phyloP scores from a whole-genome alignment of 2,329 filamentous ascomycete species.

The Fusarium pseudoanthophilum region DNA sequence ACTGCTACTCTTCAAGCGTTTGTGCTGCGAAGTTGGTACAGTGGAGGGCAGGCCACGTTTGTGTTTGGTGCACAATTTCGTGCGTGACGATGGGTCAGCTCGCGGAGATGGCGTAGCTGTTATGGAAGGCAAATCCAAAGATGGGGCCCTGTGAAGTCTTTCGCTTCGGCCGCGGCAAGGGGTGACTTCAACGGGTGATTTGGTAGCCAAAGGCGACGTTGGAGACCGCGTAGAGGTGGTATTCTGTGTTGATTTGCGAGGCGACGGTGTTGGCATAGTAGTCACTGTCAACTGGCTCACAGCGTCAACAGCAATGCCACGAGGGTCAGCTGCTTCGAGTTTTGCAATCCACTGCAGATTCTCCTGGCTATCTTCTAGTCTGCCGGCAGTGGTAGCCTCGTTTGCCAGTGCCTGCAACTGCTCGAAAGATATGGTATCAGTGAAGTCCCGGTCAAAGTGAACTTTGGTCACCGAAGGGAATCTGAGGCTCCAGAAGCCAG shows the following conservation, averaged over 20 bases:
- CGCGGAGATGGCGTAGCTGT: conserved; percentile 19
- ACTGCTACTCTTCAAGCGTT: conserved; percentile 30
- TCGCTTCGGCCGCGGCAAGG: neutral
- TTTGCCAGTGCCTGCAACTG: conserved; percentile 76
- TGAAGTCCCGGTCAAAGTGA: conserved; percentile 77
- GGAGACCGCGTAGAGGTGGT: conserved; percentile 33
- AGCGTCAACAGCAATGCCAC: conserved; percentile 55
- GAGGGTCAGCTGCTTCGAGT: conserved; percentile 66
- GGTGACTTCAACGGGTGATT: neutral
- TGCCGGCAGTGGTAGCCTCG: conserved; percentile 61
- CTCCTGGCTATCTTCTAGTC: conserved; percentile 68
- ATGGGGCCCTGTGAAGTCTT: neutral
- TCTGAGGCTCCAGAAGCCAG: conserved; percentile 76
- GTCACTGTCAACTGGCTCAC: conserved; percentile 58
- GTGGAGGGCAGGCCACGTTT: conserved; percentile 5
- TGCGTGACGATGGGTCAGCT: neutral
- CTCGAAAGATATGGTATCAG: conserved; percentile 74
- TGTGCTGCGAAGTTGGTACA: conserved; percentile 19
- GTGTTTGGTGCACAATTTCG: neutral
- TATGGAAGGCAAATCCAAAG: conserved; percentile 5
- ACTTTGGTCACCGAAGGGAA: conserved; percentile 82
- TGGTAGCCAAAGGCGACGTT: conserved; percentile 19
- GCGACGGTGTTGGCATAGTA: conserved; percentile 51
- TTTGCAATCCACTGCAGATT: conserved; percentile 69
- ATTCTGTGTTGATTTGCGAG: conserved; percentile 43